phyloP scores from a whole-genome alignment of 2,329 filamentous ascomycete genomes.

The Talaromyces sp. region DNA sequence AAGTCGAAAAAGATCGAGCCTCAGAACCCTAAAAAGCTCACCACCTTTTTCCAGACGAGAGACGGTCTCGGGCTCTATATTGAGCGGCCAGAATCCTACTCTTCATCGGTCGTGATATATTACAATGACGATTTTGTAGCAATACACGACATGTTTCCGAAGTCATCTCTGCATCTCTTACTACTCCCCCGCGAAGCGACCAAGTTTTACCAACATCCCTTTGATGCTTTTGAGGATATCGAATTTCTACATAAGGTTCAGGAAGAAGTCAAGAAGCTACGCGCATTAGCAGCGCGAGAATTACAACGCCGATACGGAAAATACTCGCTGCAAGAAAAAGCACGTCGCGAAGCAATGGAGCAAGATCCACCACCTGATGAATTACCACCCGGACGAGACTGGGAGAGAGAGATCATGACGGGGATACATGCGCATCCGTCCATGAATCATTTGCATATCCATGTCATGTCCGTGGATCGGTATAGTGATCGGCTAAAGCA shows the following conservation, averaged over 20 bases:
- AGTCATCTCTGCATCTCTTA: conserved; percentile 78
- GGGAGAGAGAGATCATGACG: conserved; percentile 67
- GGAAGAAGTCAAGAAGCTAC: conserved; percentile 59
- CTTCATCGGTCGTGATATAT: conserved; percentile 60
- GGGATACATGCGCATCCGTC: conserved; percentile 85
- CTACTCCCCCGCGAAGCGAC: conserved; percentile 71
- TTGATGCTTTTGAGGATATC: conserved; percentile 69
- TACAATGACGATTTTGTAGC: conserved; percentile 67
- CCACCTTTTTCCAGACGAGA: conserved; percentile 46
- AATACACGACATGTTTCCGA: conserved; percentile 82
- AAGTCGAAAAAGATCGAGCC: conserved; percentile 25
- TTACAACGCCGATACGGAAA: conserved; percentile 66
- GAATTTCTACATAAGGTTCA: conserved; percentile 65
- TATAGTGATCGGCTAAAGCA: conserved; percentile 69
- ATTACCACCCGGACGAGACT: conserved; percentile 72
- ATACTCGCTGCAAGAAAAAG: conserved; percentile 60
- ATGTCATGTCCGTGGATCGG: conserved; percentile 79
- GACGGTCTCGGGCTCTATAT: conserved; percentile 67
- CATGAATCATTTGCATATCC: conserved; percentile 89
- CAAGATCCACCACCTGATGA: conserved; percentile 47
- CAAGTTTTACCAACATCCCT: conserved; percentile 66
- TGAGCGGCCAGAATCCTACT: conserved; percentile 57
- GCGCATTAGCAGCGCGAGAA: conserved; percentile 66
- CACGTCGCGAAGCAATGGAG: conserved; percentile 63
- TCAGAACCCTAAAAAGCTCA: conserved; percentile 20